Base-by-base conservation (phyloP, 108 stramenopile species). In the Nitzschia sp. region DNA sequence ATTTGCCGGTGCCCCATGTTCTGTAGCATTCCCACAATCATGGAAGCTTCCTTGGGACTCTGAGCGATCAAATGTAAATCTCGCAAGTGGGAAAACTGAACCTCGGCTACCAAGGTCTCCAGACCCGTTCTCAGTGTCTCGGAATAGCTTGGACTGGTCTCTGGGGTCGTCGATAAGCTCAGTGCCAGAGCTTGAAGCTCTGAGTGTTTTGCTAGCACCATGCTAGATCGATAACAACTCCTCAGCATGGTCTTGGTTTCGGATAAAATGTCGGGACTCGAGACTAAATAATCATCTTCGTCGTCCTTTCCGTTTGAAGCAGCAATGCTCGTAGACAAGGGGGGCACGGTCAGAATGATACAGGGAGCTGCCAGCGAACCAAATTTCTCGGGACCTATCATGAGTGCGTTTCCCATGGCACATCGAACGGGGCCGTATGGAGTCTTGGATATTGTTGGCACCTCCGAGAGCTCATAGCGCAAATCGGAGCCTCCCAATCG, bases 351-450 rank as follows among this genome's bases (percentile, higher is more conserved):
- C 33, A 62, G 38, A 30, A 71, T 71, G 4, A 62, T 28, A 30
- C 48, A 61, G 3, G 58, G 60, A 9, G 60, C 25, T 19, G 30
- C 33, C 31, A 71, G 22, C 16, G 29, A 25, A 1, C 70, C 70
- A 57, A 62, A 71, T 0, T 62, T 32, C 48, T 23, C 36, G 17
- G 66, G 66, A 5, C 67, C 67, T 17, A 76, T 38, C 2, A 76
- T 17, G 0, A 70, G 26, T n/a, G 76, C 69, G 4, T 61, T 70
- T 48, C 76, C 76, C 11, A 32, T 77, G 17, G n/a, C 58, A 47
- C 76, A 77, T 19, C 58, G 32, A 23, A 71, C 58, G 0, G 63
- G 33, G 29, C 77, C 77, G n/a, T 68, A 66, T 15, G 25, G 32
- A 38, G 62, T 78, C 41, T 63, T 38, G 21, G 25, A 29, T 0